These are phyloP conservation scores for Ceratobasidium sp. DNA, from an alignment of 1,284 basidiomycete genomes.

Conservation along the genomic window DNA sequence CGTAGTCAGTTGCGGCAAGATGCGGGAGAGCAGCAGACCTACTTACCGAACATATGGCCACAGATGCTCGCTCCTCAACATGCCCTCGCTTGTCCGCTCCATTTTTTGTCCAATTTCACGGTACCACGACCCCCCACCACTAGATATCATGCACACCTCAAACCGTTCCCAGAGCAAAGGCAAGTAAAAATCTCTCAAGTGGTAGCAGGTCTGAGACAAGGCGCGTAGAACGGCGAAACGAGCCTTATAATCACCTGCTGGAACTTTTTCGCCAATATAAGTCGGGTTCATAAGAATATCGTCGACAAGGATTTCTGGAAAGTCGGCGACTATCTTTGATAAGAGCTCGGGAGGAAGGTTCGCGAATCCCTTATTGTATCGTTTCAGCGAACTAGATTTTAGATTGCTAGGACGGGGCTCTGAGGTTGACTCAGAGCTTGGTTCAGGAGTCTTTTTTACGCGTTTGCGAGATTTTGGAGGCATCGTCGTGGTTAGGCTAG, in stretches of 20 bases:
- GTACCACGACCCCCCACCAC: not conserved
- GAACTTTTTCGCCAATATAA: not conserved
- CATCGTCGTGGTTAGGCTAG: not conserved
- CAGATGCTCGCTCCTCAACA: constrained; percentile 7
- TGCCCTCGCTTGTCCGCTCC: constrained; percentile 9
- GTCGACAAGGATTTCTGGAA: constrained; percentile 9
- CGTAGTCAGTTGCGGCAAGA: not conserved
- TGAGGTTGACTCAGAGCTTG: not conserved
- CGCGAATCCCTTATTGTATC: not conserved
- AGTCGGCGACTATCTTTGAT: not conserved
- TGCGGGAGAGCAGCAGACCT: not conserved
- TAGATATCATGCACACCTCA: constrained; percentile 2
- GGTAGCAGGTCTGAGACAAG: constrained; percentile 23
- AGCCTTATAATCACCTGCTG: not conserved
- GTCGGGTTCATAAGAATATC: not conserved
- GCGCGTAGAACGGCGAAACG: constrained; percentile 11
- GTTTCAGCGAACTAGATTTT: not conserved
- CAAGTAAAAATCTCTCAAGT: constrained; percentile 6
- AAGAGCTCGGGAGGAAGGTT: constrained; percentile 17
- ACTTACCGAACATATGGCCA: constrained; percentile 33
- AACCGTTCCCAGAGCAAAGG: constrained; percentile 35
- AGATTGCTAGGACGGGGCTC: not conserved
- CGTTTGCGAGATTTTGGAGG: constrained; percentile 15
- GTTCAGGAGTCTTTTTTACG: not conserved
- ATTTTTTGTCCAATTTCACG: too few relatives aligned